Evolutionary conservation across 371 early-diverging fungal genomes (phyloP).

Genomic region (Mucor irregularis): DNA sequence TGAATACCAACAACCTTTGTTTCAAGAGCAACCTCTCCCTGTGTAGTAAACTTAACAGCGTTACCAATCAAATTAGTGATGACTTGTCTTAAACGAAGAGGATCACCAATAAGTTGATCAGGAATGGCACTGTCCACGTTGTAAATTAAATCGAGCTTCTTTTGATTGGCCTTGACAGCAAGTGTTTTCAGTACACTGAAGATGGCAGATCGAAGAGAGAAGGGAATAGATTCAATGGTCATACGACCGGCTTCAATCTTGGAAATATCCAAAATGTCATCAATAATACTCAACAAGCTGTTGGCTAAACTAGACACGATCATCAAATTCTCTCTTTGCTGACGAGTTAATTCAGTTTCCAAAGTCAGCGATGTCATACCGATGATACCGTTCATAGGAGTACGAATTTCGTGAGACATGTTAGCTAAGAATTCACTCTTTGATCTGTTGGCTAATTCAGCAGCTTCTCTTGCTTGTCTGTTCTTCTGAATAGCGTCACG

Average conservation of each 20-base stretch:
- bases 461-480: constrained; percentile 70
- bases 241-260: constrained; percentile 84
- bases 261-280: constrained; percentile 82
- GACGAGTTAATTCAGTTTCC: constrained; percentile 65
- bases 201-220: constrained; percentile 67
- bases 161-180: constrained; percentile 68
- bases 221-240: constrained; percentile 68
- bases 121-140: constrained; percentile 68
- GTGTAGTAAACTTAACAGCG: constrained; percentile 84
- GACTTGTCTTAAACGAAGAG: constrained; percentile 74
- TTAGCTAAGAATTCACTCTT: constrained; percentile 78
- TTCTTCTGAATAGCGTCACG: constrained; percentile 73
- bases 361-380: constrained; percentile 72
- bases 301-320: constrained; percentile 69
- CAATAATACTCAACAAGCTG: constrained; percentile 72
- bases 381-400: constrained; percentile 81
- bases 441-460: constrained; percentile 73
- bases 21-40: constrained; percentile 64
- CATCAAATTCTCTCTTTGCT: constrained; percentile 77
- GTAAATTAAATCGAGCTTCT: constrained; percentile 64
- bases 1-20: constrained; percentile 38
- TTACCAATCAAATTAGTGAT: constrained; percentile 85
- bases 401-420: constrained; percentile 76
- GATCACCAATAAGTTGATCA: constrained; percentile 75
- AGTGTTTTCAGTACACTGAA: constrained; percentile 70